A percentile compares a stretch with the other conserved stretches of the same genome.
phyloP scores from a whole-genome alignment of 2,329 filamentous ascomycete species.

The Cladosporium austrohemisphaericum region DNA sequence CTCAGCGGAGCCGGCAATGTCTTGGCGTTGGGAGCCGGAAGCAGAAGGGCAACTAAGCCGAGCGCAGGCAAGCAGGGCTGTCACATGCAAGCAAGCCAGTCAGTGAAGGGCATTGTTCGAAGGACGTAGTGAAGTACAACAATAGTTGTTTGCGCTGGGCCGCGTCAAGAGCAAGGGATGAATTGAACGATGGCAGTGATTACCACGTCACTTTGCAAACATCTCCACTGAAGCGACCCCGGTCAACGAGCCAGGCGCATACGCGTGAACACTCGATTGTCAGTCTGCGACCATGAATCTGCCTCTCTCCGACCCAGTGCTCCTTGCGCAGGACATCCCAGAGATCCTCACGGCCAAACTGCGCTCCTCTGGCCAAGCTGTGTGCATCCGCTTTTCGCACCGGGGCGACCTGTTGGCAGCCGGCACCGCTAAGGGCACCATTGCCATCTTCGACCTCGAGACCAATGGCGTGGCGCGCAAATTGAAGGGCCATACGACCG shows the following conservation, averaged over 20 bases:
- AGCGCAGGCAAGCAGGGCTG: background rate
- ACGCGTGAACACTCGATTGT: conserved; percentile 1
- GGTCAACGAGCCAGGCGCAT: background rate
- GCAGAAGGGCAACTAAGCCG: too few species aligned
- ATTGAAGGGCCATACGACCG: conserved; percentile 75
- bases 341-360: conserved; percentile 86
- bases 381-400: conserved; percentile 80
- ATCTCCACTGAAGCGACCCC: background rate
- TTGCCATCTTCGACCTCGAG: conserved; percentile 95
- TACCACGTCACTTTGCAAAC: background rate
- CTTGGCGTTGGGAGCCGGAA: too few species aligned
- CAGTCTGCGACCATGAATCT: conserved; percentile 58
- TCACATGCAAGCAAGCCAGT: conserved; percentile 6
- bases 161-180: background rate
- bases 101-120: too few species aligned
- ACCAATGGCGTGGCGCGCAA: conserved; percentile 96
- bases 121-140: too few species aligned
- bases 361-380: conserved; percentile 62
- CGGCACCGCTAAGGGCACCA: conserved; percentile 83
- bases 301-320: conserved; percentile 67
- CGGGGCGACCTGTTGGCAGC: conserved; percentile 93
- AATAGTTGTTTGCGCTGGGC: too few species aligned
- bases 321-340: conserved; percentile 77
- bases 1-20: too few species aligned
- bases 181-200: too few species aligned